Conservation (phyloP, 768 basidiomycete genomes). For the Steccherinum ochraceum region DNA sequence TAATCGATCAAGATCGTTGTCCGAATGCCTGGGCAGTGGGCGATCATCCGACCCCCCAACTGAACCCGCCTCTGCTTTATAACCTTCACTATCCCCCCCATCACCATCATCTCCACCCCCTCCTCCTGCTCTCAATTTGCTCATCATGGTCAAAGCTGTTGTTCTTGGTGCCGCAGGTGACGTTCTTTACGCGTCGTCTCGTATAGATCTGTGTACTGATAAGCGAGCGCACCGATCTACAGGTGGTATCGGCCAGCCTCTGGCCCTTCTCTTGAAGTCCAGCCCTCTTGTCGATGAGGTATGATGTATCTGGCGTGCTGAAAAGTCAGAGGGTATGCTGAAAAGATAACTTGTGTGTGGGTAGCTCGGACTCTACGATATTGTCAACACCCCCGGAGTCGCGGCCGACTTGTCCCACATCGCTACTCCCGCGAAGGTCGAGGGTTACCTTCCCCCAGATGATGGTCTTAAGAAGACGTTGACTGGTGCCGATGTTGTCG, state of each 20-base stretch:
- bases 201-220: not conserved
- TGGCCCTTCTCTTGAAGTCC: conserved; percentile 85
- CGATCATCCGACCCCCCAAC: too few relatives aligned
- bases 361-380: conserved; percentile 89
- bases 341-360: not conserved
- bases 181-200: conserved; percentile 8
- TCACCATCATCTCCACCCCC: conserved; percentile 2
- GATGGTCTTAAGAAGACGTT: conserved; percentile 81
- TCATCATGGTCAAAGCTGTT: conserved; percentile 69
- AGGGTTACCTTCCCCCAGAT: conserved; percentile 73
- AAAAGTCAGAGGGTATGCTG: not conserved
- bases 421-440: conserved; percentile 78
- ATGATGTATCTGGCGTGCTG: not conserved
- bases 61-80: too few relatives aligned
- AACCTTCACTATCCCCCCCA: too few relatives aligned
- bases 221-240: conserved; percentile 6
- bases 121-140: conserved; percentile 1
- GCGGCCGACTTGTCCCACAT: conserved; percentile 94
- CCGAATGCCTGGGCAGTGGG: too few relatives aligned
- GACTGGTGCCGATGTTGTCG: conserved; percentile 80
- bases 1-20: too few relatives aligned
- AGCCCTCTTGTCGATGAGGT: conserved; percentile 81
- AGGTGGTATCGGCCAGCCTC: conserved; percentile 97
- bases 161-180: conserved; percentile 94
- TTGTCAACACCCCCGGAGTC: conserved; percentile 96